Evolutionary conservation across 257 asterid species (phyloP).

Genomic region (Solanum ossicruentum): DNA sequence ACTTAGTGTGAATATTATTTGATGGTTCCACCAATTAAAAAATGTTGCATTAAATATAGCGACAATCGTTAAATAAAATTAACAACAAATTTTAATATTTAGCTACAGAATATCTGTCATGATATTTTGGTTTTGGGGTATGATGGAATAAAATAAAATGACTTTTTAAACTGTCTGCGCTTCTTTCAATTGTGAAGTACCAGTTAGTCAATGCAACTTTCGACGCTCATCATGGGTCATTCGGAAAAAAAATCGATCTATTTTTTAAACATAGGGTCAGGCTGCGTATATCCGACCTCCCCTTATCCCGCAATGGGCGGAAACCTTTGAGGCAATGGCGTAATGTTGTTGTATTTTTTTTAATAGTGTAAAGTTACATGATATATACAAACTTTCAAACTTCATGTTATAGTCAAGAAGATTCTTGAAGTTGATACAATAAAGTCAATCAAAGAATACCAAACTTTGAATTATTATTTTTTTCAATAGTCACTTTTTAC

Average conservation of each 20-base stretch:
- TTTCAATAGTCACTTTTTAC: not conserved
- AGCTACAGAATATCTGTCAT: not conserved
- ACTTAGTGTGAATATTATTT: not conserved
- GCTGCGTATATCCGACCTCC: too few species aligned
- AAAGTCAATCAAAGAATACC: conserved; percentile 26
- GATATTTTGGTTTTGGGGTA: not conserved
- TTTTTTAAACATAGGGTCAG: too few species aligned
- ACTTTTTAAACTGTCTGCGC: too few species aligned
- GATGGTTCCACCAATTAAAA: not conserved
- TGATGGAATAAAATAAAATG: too few species aligned
- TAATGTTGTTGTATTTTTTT: too few species aligned
- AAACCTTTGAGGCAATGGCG: too few species aligned
- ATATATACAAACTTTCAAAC: conserved; percentile 1
- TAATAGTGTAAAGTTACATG: not conserved
- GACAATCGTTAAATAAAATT: not conserved
- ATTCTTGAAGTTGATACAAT: conserved; percentile 10
- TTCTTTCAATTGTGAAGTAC: too few species aligned
- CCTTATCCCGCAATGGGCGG: too few species aligned
- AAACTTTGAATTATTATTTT: conserved; percentile 18
- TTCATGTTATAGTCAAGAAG: conserved; percentile 1
- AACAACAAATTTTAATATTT: too few species aligned
- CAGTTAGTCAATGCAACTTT: too few species aligned
- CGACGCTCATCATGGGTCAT: too few species aligned
- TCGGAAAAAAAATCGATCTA: too few species aligned
- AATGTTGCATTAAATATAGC: not conserved